Evolutionary conservation across 108 stramenopile genomes (phyloP), one percentile per base, ranked within the genome.

Genomic region (Bacterosira constricta): DNA sequence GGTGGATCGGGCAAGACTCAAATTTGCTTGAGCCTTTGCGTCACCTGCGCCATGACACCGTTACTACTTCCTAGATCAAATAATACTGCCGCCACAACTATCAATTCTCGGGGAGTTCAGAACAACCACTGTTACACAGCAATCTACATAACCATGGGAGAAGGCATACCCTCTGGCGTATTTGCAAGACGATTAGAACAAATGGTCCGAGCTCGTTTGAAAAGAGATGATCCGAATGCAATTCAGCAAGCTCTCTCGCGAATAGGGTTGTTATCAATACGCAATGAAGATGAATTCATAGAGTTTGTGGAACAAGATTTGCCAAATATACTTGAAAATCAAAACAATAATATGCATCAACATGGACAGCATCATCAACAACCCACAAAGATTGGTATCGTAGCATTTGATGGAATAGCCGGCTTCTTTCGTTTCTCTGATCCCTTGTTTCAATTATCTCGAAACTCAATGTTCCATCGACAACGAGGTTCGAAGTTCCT

Each of bases 1-100:
- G 90, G 83, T 13, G 90, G 90, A 50, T 77, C 76, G 26, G 90
- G 90, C 10, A 92, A 92, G 61, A 89, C 90, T 17, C 90, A 92
- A 69, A 41, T 87, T 6, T 85, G 84, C 30, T 53, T 89, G 13
- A 69, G 81, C 17, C 37, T 89, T 2, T 84, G 83, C 56, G 78
- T 83, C 10, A 72, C 52, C 6, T 83, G 75, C 62, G 79, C 63
- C 34, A 75, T 41, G 57, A 80, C 34, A 18, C 63, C 49, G 7
- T 4, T 57, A 11, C 11, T 50, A 49, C 31, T 11, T 1, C 11
- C 25, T 5, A 13, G 1, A 6, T 18, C 23, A 34, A 12, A 25
- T 5, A 30, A 58, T 3, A 3, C 25, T 21, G 21, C 23, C 7
- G 13, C 31, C 27, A 30, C n/a, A 4, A 25, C 29, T 12, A 30